Base-by-base conservation (phyloP, 2,329 filamentous ascomycete genomes). In the Pseudogymnoascus sp. region DNA sequence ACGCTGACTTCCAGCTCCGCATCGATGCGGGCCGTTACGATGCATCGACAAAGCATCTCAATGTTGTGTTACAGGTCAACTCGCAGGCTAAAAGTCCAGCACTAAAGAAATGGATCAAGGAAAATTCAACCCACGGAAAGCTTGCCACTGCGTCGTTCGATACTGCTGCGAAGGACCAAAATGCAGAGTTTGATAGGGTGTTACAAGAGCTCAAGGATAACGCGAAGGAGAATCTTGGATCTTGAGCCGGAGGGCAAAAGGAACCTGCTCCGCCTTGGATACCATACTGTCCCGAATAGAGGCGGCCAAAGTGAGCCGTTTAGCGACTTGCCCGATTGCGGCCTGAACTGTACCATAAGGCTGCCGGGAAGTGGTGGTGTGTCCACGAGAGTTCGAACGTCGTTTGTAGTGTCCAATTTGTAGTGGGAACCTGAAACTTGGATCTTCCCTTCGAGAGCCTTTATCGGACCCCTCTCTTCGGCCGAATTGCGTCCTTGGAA, bases 51-150 rank as follows among this genome's bases (percentile, higher is more conserved):
- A 39, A 39, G 37, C 37, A 17, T 9, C 54, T 31, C 9, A 17
- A 58, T 36, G 29, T 58, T n/a, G 54, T 58, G 54, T 36, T 58
- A 13, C 29, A 58, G 36, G 54, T 58, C 29, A 58, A 58, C 29
- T 31, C 29, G 29, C 29, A 58, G 54, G 54, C 54, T 6, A 58
- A 58, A 35, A 58, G 24, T 9, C 29, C 29, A 21, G 54, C 54
- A 15, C 29, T 58, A 35, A 37, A 58, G 29, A 58, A 58, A 35
- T 58, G 54, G 54, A 36, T 37, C n/a, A 58, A 21, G 31, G 36
- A 58, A 35, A 37, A 58, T 58, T 31, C 29, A 15, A 58, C 54
- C 17, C 29, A 58, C 21, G 29, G 29, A 58, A 58, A 58, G 54
- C 54, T 58, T 21, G 54, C 54, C 11, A 58, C 54, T 21, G 29